phyloP scores from a whole-genome alignment of 202 grass and related monocot genomes.

The Digitaria exilis region DNA sequence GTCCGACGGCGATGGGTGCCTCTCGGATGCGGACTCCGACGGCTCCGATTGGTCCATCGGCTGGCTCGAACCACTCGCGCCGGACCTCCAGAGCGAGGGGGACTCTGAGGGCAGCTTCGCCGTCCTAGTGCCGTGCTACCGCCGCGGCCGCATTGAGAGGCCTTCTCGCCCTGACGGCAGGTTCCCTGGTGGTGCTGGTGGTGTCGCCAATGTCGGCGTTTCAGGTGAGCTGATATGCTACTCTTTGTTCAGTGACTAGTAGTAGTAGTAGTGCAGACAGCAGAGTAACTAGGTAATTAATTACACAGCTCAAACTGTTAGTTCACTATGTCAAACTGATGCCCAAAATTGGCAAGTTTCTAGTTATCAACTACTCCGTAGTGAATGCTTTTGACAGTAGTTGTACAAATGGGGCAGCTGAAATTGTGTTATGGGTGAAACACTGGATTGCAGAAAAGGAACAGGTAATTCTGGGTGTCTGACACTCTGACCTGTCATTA shows the following conservation, averaged over 20 bases:
- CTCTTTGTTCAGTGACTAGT: not conserved
- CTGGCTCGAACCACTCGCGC: constrained; percentile 76
- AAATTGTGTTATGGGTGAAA: not conserved
- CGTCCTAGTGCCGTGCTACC: constrained; percentile 80
- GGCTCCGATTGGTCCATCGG: constrained; percentile 88
- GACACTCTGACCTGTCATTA: not conserved
- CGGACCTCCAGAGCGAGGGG: constrained; percentile 52
- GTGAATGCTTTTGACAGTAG: not conserved
- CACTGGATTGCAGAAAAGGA: not conserved
- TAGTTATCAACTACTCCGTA: not conserved
- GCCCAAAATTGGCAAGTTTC: constrained; percentile 13
- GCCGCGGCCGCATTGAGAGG: constrained; percentile 30
- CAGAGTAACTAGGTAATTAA: not conserved
- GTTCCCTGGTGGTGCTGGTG: constrained; percentile 4
- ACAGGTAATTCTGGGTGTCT: not conserved
- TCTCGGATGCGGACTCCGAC: constrained; percentile 72
- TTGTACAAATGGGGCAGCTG: not conserved
- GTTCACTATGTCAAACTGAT: not conserved
- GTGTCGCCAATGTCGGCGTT: not conserved
- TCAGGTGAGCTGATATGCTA: constrained; percentile 40
- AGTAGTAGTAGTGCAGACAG: not conserved
- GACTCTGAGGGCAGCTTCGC: constrained; percentile 78
- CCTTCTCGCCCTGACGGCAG: constrained; percentile 14
- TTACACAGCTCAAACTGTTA: not conserved
- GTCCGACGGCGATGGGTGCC: constrained; percentile 55